A percentile compares a stretch with the other conserved stretches of the same genome.
phyloP scores from a whole-genome alignment of 345 rosid genomes.

The Citrus inodora region DNA sequence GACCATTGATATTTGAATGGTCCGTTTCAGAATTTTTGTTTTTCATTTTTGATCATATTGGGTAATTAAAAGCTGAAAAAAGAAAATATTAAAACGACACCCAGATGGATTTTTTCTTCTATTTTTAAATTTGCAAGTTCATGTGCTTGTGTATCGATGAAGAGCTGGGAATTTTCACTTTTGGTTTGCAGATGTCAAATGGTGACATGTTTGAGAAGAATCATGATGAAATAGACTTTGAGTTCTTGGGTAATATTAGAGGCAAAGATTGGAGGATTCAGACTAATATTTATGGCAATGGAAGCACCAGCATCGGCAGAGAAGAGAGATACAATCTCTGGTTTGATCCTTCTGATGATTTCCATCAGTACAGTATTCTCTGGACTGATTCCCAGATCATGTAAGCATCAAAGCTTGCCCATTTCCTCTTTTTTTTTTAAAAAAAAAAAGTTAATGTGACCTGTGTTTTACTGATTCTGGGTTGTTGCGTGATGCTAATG shows the following conservation, averaged over 20 bases:
- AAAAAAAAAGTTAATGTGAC: neutral
- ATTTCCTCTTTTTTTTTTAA: neutral
- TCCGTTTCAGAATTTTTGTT: neutral
- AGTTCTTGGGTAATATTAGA: constrained; percentile 96
- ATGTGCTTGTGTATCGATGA: neutral
- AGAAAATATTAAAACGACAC: neutral
- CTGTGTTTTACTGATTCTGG: constrained; percentile 20
- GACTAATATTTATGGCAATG: constrained; percentile 92
- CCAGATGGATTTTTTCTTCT: neutral
- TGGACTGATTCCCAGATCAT: constrained; percentile 91
- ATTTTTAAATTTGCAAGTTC: neutral
- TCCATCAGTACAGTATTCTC: constrained; percentile 84
- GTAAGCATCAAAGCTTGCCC: constrained; percentile 39
- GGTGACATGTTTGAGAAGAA: constrained; percentile 91
- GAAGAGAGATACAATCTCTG: constrained; percentile 97
- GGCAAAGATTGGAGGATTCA: constrained; percentile 99
- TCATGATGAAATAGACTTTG: constrained; percentile 97
- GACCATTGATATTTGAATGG: neutral
- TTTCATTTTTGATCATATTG: neutral
- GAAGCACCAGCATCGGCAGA: constrained; percentile 83
- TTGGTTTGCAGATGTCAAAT: constrained; percentile 77
- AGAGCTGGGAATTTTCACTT: neutral
- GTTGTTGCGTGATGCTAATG: constrained; percentile 20
- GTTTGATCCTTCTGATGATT: constrained; percentile 96
- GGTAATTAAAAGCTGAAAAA: neutral